Evolutionary conservation across 2,329 filamentous ascomycete genomes (phyloP).

Genomic region (Chaetomium strumarium): DNA sequence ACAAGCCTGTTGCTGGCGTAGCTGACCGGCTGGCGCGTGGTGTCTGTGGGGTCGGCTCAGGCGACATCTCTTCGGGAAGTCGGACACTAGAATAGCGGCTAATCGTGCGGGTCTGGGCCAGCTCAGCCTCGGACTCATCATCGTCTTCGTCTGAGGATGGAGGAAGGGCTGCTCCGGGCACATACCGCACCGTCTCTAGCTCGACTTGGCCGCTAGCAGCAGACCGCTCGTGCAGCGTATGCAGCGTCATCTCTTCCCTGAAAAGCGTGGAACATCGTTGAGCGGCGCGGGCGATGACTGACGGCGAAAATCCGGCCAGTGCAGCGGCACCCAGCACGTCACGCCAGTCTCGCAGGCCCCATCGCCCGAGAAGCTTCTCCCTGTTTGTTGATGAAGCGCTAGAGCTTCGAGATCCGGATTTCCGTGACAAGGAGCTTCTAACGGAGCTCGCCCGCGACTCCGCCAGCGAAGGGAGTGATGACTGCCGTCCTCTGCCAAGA

Average conservation of each 20-base stretch:
- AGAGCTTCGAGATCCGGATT: constrained; percentile 6
- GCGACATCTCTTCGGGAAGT: background rate
- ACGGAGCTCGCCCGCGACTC: constrained; percentile 20
- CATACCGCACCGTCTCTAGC: constrained; percentile 24
- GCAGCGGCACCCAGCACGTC: constrained; percentile 76
- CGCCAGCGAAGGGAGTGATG: background rate
- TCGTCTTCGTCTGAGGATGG: constrained; percentile 15
- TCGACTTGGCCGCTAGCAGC: constrained; percentile 2
- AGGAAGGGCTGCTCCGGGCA: constrained; percentile 17
- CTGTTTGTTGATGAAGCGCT: constrained; percentile 11
- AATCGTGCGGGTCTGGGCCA: constrained; percentile 12
- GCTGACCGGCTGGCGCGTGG: constrained; percentile 18
- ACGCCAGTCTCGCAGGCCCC: constrained; percentile 68
- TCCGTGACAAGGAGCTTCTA: constrained; percentile 5
- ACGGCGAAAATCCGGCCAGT: constrained; percentile 61
- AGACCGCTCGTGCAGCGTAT: constrained; percentile 38
- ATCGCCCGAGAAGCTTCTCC: constrained; percentile 23
- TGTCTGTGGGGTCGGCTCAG: background rate
- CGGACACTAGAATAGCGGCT: constrained; percentile 18
- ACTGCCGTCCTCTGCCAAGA: constrained; percentile 5
- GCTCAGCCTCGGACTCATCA: constrained; percentile 6
- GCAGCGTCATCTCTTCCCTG: constrained; percentile 61
- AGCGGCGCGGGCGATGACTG: constrained; percentile 62
- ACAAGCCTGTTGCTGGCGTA: constrained; percentile 19
- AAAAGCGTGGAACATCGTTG: constrained; percentile 73